Evolutionary conservation across 2,329 filamentous ascomycete genomes (phyloP), one percentile per base, ranked within the genome.

Genomic region (Plectosphaerella cucumerina): DNA sequence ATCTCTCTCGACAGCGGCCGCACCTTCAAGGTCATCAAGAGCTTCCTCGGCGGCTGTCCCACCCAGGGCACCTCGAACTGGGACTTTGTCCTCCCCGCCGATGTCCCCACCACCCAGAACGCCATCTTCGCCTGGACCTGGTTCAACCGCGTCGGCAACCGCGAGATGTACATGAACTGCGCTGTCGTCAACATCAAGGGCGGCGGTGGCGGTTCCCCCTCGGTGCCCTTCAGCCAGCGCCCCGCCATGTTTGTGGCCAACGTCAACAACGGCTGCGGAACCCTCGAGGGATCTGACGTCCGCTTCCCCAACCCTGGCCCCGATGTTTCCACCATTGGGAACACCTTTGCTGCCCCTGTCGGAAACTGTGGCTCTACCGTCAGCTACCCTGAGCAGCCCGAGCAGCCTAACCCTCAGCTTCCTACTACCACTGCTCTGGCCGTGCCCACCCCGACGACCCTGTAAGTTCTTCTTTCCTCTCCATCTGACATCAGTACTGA

Each of bases 141-240:
- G 87, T 78, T 87, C 67, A 90, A 90, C 60, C 84, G 81, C 45
- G 60, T 88, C 33, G 87, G 87, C 5, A 89, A 89, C 66, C 80
- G 86, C 8, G 87, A 90, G 62, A 84, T 88, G 72, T 89, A 89
- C 71, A 87, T 87, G 85, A 87, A 89, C 70, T 90, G 86, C 58
- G 83, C 82, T 2, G 81, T 82, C 0, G 67, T 88, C 51, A 75
- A 74, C 5, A 58, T 58, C 26, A 81, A 80, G 1, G 80, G 80
- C 21, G 23, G 20, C n/a, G 57, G 55, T 0, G 70, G 70, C 0
- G 78, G 78, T 50, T 65, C 68, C 45, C 45, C 42, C 50, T n/a
- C 34, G 49, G 23, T 15, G 11, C 18, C 21, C 11, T 44, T 23
- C 21, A 22, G 48, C 65, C 64, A 66, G 41, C 81, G 87, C 1